Evolutionary conservation across 83 land plant genomes (phyloP).

Genomic region (Thuja plicata): DNA sequence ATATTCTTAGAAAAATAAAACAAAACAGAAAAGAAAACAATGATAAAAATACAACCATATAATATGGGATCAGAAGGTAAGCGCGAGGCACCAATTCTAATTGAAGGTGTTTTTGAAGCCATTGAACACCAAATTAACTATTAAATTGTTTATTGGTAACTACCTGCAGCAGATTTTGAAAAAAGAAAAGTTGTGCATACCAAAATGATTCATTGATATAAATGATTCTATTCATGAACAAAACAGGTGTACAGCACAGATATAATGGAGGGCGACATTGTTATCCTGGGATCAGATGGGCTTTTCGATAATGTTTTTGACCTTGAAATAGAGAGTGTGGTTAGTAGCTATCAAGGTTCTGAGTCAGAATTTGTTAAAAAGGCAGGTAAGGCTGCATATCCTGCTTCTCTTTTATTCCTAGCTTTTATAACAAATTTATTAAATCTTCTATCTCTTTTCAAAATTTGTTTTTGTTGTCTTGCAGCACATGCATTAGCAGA

Average conservation of each 20-base stretch:
- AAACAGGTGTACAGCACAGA: conserved; percentile 63
- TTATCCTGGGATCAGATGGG: conserved; percentile 98
- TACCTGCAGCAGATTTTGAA: background rate
- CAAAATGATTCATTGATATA: background rate
- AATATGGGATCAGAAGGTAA: background rate
- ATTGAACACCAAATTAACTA: background rate
- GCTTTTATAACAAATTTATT: background rate
- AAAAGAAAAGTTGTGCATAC: background rate
- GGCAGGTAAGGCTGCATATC: conserved; percentile 45
- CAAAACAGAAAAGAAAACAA: no score
- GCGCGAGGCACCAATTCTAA: background rate
- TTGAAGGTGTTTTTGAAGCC: background rate
- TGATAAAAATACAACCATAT: no score
- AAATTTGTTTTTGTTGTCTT: background rate
- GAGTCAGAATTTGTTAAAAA: conserved; percentile 45
- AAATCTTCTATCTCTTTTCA: conserved; percentile 1
- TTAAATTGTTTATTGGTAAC: background rate
- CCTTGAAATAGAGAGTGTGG: conserved; percentile 57
- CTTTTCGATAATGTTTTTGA: conserved; percentile 95
- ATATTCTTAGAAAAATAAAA: no score
- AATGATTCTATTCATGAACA: background rate
- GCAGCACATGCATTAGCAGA: conserved; percentile 82
- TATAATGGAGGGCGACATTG: conserved; percentile 66
- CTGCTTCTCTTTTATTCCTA: background rate
- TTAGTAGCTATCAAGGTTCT: conserved; percentile 25